Evolutionary conservation across 306 rosid species (phyloP).

Genomic region (Pterocarpus macrocarpus): DNA sequence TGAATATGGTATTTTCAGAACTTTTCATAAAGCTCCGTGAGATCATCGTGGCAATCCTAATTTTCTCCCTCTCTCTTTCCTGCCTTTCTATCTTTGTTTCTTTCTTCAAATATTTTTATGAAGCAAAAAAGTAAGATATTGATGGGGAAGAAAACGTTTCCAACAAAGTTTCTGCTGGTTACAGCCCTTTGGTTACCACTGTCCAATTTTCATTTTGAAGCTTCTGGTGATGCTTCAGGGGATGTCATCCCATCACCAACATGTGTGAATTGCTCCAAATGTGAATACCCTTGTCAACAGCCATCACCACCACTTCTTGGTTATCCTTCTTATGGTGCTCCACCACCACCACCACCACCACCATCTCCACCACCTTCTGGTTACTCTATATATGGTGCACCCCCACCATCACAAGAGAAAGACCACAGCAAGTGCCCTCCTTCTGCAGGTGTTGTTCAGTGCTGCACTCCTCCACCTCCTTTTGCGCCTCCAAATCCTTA

Average conservation of each 20-base stretch:
- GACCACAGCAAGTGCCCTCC: slow-evolving; percentile 39
- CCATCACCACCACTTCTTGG: slow-evolving; percentile 17
- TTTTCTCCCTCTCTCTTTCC: neutral
- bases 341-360: neutral
- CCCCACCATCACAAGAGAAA: neutral
- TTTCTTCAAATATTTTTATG: neutral
- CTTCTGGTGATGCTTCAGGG: slow-evolving; percentile 32
- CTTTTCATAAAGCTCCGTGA: neutral
- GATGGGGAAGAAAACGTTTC: neutral
- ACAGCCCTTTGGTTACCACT: neutral
- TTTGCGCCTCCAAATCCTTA: slow-evolving; percentile 30
- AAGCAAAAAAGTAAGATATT: neutral
- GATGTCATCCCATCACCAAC: slow-evolving; percentile 17
- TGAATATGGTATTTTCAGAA: neutral
- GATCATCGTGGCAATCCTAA: neutral
- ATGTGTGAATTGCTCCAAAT: slow-evolving; percentile 32
- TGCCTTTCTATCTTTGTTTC: neutral
- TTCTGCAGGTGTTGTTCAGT: slow-evolving; percentile 35
- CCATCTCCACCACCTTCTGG: slow-evolving; percentile 5
- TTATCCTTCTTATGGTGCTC: slow-evolving; percentile 9
- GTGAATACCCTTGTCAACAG: slow-evolving; percentile 43
- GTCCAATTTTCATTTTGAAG: slow-evolving; percentile 12
- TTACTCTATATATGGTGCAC: slow-evolving; percentile 13
- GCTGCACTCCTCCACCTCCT: slow-evolving; percentile 17
- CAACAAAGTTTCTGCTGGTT: slow-evolving; percentile 2